These are phyloP conservation scores for Apiospora phragmitis DNA, from an alignment of 2,329 filamentous ascomycete species.

Conservation along the genomic window DNA sequence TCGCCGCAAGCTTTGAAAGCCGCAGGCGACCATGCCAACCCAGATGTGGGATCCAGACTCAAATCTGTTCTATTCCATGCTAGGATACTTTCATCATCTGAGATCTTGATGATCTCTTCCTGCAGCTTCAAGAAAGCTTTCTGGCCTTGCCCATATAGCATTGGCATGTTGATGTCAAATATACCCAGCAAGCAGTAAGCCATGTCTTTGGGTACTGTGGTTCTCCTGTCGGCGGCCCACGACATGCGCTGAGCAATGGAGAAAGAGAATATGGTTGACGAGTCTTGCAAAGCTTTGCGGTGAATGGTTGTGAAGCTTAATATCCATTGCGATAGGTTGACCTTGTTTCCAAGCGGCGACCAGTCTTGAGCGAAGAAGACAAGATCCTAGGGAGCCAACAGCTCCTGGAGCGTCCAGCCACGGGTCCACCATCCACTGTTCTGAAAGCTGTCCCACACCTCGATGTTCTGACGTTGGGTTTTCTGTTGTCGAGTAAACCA, in stretches of 20 bases:
- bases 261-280: conserved; percentile 18
- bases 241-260: conserved; percentile 40
- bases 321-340: not conserved
- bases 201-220: conserved; percentile 38
- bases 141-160: conserved; percentile 41
- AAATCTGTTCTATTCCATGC: conserved; percentile 21
- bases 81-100: conserved; percentile 30
- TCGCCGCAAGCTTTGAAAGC: not conserved
- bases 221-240: conserved; percentile 37
- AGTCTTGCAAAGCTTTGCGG: conserved; percentile 19
- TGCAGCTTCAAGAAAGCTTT: conserved; percentile 35
- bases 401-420: not conserved
- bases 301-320: conserved; percentile 24
- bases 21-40: not conserved
- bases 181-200: conserved; percentile 46
- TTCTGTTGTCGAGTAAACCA: not conserved
- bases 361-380: conserved; percentile 25
- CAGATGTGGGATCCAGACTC: not conserved
- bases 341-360: conserved; percentile 15
- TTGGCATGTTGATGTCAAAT: conserved; percentile 44
- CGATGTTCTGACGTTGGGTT: not conserved
- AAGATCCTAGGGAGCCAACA: conserved; percentile 17
- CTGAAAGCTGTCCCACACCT: not conserved
- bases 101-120: conserved; percentile 34
- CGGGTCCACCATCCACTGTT: not conserved